phyloP scores from a whole-genome alignment of 2,329 filamentous ascomycete genomes.

The Drechslerella stenobrocha region DNA sequence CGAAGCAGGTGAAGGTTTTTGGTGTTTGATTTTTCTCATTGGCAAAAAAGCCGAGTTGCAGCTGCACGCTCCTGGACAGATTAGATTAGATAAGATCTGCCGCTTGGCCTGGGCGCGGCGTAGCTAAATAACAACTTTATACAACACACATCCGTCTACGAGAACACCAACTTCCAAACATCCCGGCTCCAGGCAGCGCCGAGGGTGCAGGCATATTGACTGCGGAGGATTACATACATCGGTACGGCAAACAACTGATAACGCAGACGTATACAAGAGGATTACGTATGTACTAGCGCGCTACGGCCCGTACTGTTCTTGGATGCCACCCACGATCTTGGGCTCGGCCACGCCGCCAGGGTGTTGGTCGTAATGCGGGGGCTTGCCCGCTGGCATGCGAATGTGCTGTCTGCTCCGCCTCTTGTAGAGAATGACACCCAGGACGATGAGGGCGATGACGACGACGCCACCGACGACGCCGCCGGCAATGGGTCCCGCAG shows the following conservation, averaged over 20 bases:
- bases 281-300: too few relatives aligned
- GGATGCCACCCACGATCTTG: conserved; percentile 33
- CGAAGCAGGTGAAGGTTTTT: conserved; percentile 3
- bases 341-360: conserved; percentile 25
- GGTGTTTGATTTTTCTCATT: conserved; percentile 19
- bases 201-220: too few relatives aligned
- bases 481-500: conserved; percentile 27
- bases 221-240: too few relatives aligned
- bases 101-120: too few relatives aligned
- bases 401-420: conserved; percentile 14
- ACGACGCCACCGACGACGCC: conserved; percentile 36
- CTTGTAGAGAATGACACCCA: conserved; percentile 18
- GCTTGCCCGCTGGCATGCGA: not conserved
- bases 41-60: not conserved
- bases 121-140: too few relatives aligned
- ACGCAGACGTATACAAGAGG: not conserved
- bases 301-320: conserved; percentile 16
- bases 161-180: too few relatives aligned
- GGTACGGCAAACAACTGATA: not conserved
- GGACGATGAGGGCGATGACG: conserved; percentile 18
- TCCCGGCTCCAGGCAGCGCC: too few relatives aligned
- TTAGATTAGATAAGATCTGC: conserved; percentile 48
- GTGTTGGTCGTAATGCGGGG: conserved; percentile 21
- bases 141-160: too few relatives aligned
- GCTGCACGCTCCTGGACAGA: conserved; percentile 23